These are phyloP conservation scores for Tylopilus cervinicoccineus DNA, from an alignment of 768 basidiomycete species.

Conservation along the genomic window DNA sequence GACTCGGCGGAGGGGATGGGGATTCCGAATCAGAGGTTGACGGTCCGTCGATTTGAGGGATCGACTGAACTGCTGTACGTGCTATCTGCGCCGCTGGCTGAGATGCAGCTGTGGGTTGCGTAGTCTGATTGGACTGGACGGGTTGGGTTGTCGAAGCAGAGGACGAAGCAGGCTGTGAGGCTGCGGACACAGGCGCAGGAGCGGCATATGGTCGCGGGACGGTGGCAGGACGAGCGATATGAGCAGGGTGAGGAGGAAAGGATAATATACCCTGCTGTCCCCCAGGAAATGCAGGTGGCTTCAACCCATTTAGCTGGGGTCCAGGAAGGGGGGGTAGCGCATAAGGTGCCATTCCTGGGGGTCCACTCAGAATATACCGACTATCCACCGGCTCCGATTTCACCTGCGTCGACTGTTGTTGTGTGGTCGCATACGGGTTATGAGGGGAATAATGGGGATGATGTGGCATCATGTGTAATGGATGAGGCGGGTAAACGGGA, in stretches of 20 bases:
- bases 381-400: conserved; percentile 73
- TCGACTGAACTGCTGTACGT: conserved; percentile 31
- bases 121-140: conserved; percentile 14
- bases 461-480: conserved; percentile 54
- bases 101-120: conserved; percentile 10
- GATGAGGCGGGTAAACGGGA: conserved; percentile 55
- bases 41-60: conserved; percentile 82
- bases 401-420: conserved; percentile 42
- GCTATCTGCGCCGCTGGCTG: conserved; percentile 15
- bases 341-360: conserved; percentile 43
- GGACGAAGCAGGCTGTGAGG: conserved; percentile 13
- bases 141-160: conserved; percentile 17
- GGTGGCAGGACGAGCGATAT: conserved; percentile 21
- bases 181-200: conserved; percentile 19
- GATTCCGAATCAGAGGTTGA: conserved; percentile 64
- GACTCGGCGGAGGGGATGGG: conserved; percentile 61
- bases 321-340: conserved; percentile 60
- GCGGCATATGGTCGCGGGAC: conserved; percentile 24
- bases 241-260: conserved; percentile 39
- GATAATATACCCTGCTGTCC: conserved; percentile 58
- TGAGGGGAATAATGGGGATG: conserved; percentile 55
- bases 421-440: conserved; percentile 46
- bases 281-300: conserved; percentile 48
- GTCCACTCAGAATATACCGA: conserved; percentile 56
- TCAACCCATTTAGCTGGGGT: conserved; percentile 56